phyloP scores from a whole-genome alignment of 306 rosid genomes.

The Lablab purpureus region DNA sequence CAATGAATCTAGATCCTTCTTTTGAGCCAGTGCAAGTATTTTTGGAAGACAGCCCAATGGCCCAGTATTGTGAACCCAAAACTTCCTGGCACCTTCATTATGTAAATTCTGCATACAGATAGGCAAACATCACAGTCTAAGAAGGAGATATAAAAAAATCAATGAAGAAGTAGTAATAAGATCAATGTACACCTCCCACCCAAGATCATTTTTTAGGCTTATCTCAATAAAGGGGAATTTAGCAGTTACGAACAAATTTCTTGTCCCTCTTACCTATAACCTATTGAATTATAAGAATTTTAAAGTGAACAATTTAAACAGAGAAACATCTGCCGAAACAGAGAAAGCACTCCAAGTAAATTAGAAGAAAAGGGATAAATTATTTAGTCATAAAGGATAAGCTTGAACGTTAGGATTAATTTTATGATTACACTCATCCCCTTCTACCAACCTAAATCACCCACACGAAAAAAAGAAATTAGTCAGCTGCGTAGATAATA shows the following conservation, averaged over 20 bases:
- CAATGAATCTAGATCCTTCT: slow-evolving; percentile 60
- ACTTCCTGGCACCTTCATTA: slow-evolving; percentile 85
- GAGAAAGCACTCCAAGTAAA: background rate
- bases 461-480: background rate
- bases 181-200: background rate
- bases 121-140: slow-evolving; percentile 20
- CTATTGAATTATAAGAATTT: slow-evolving; percentile 22
- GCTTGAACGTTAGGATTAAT: slow-evolving; percentile 7
- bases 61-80: slow-evolving; percentile 96
- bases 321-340: background rate
- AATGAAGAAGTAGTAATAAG: slow-evolving; percentile 5
- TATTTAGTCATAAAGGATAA: slow-evolving; percentile 7
- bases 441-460: background rate
- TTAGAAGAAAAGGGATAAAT: background rate
- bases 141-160: slow-evolving; percentile 28
- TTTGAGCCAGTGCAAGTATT: slow-evolving; percentile 57
- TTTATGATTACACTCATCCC: background rate
- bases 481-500: background rate
- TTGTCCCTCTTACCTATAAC: slow-evolving; percentile 2
- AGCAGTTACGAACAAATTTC: background rate
- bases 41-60: slow-evolving; percentile 97
- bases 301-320: background rate
- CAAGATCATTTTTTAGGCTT: background rate
- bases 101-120: slow-evolving; percentile 63
- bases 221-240: background rate